A percentile compares a stretch with the other conserved stretches of the same genome.
phyloP scores from a whole-genome alignment of 2,329 filamentous ascomycete species.

The Hypomyces rosellus region DNA sequence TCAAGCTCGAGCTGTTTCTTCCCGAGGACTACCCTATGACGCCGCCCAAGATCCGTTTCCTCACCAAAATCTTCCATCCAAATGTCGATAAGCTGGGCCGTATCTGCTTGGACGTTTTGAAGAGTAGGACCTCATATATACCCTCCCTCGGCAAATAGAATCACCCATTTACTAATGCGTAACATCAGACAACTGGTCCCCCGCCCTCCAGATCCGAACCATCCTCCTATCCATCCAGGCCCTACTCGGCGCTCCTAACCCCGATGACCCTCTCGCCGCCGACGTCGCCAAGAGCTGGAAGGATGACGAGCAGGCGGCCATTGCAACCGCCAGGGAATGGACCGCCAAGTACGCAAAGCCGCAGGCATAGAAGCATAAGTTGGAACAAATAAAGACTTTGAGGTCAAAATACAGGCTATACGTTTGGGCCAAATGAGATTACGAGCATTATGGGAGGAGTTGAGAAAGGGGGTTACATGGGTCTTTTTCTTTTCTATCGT shows the following conservation, averaged over 20 bases:
- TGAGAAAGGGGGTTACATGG: constrained; percentile 8
- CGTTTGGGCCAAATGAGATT: constrained; percentile 6
- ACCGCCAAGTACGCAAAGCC: constrained; percentile 72
- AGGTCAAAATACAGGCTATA: constrained; percentile 6
- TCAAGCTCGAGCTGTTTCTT: constrained; percentile 94
- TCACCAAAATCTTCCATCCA: constrained; percentile 98
- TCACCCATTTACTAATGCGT: constrained; percentile 10
- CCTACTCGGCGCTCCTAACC: constrained; percentile 90
- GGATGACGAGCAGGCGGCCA: constrained; percentile 87
- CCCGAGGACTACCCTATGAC: constrained; percentile 99
- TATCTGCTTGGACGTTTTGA: constrained; percentile 94
- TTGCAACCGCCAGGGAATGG: constrained; percentile 89
- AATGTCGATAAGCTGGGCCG: constrained; percentile 97
- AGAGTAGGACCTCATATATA: constrained; percentile 57
- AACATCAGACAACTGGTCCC: constrained; percentile 90
- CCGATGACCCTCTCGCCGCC: constrained; percentile 95
- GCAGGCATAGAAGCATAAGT: constrained; percentile 13
- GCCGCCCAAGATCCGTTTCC: constrained; percentile 93
- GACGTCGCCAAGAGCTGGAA: constrained; percentile 98
- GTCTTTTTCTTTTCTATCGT: not conserved
- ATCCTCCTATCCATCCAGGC: constrained; percentile 99
- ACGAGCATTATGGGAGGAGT: constrained; percentile 20
- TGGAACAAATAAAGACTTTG: constrained; percentile 5
- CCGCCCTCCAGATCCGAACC: constrained; percentile 92
- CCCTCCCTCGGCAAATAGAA: not conserved